Base-by-base conservation (phyloP, 345 rosid species). In the Turnera subulata region DNA sequence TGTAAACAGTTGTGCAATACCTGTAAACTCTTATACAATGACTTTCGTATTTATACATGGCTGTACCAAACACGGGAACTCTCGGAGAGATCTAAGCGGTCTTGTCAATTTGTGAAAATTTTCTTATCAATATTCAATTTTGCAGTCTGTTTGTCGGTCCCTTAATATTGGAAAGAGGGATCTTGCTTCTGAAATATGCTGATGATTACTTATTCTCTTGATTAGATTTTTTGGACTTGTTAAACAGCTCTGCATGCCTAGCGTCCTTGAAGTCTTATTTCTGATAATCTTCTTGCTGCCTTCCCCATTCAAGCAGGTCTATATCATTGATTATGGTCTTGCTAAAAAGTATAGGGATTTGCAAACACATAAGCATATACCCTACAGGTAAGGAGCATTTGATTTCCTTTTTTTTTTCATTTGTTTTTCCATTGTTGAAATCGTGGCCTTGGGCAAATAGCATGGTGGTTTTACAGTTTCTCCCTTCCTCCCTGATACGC, bases 351-450 rank as follows among this genome's bases (percentile, higher is more conserved):
- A 70, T 23, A 64, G 61, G 57, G 75, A 70, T 49, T 65, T 64
- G 50, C 75, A 70, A 60, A 70, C 75, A 5, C 75, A 70, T 50
- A 70, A 70, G 44, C 75, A 70, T 44, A 70, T 70, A 59, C 66
- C 75, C 32, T 70, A 70, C 20, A 64, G 75, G 75, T 64, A 49
- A 57, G 22, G 29, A 21, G 35, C 35, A 49, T 16, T 29, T 29
- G 35, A 3, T 29, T 3, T 29, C 35, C 4, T 8, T 4, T 29
- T 29, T 29, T 29, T 4, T 8, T 3, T 3, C 4, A 8, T 29
- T 29, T 3, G 8, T 35, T 6, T 17, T 6, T 55, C 40, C 25
- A 2, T 11, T 44, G 14, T 12, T 35, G n/a, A n/a, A n/a, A n/a
- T n/a, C n/a, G n/a, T n/a, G n/a, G n/a, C n/a, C 12, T 12, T 48